Evolutionary conservation across 2,329 filamentous ascomycete genomes (phyloP), one percentile per base, ranked within the genome.

Genomic region (Aspergillus niger): DNA sequence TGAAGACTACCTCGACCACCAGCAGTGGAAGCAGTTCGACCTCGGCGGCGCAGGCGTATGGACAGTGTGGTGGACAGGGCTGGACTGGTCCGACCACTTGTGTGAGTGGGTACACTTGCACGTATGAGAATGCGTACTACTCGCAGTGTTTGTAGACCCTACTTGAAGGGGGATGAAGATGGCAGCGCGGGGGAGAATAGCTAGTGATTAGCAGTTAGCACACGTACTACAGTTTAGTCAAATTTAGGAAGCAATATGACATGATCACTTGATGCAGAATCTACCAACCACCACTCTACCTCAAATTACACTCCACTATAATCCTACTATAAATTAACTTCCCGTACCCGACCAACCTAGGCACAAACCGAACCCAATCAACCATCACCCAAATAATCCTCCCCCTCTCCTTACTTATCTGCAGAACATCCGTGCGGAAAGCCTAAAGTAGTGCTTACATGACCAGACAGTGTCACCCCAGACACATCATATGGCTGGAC

Each of bases 31-130:
- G 22, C 3, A 63, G 55, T 3, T 62, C 61, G 2, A 64, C 65
- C 6, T 62, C 49, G 15, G 47, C 55, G 22, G 70, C 69, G 30
- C 59, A 64, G 54, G 69, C 65, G 30, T 73, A 55, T 24, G 67
- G 48, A 4, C 74, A 76, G 57, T 76, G 76, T 54, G 76, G 76
- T 30, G 76, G 76, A 10, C 62, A 47, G 20, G 67, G 66, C 41
- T 78, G 70, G 67, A 72, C 69, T 10, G 76, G 75, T 3, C 57
- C 73, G 5, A 77, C 73, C 8, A 63, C 59, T 2, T 79, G 76
- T 59, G 68, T 47, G 10, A 68, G 70, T 58, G 71, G 70, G 5
- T 74, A 70, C 49, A 74, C 69, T 24, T 79, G 76, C 67, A 65
- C 70, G 15, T 63, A 63, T 22, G 56, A 67, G 60, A 76, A 73